Evolutionary conservation across 768 basidiomycete species (phyloP).

Genomic region (Tylopilus intermedius): DNA sequence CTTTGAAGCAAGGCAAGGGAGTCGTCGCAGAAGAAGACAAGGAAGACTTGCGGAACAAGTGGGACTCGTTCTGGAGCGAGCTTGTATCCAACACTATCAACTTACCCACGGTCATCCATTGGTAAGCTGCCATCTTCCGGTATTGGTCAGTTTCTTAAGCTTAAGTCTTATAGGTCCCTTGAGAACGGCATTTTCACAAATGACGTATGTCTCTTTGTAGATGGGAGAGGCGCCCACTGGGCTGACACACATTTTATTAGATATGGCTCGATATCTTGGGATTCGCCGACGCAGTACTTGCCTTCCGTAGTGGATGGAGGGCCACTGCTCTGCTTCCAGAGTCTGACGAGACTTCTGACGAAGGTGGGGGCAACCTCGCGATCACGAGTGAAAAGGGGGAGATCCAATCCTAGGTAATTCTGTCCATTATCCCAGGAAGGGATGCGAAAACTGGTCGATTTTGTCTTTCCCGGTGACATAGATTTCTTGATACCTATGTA

Average conservation of each 20-base stretch:
- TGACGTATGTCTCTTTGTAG: slow-evolving; percentile 41
- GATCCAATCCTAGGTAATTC: slow-evolving; percentile 6
- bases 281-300: slow-evolving; percentile 48
- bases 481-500: not conserved
- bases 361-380: not conserved
- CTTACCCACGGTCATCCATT: slow-evolving; percentile 81
- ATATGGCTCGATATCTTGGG: slow-evolving; percentile 39
- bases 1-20: slow-evolving; percentile 55
- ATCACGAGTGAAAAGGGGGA: slow-evolving; percentile 12
- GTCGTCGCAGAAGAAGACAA: slow-evolving; percentile 44
- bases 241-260: slow-evolving; percentile 24
- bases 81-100: slow-evolving; percentile 68
- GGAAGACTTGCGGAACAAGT: slow-evolving; percentile 51
- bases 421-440: not conserved
- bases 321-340: slow-evolving; percentile 44
- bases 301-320: slow-evolving; percentile 69
- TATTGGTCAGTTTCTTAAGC: not conserved
- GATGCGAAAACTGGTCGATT: not conserved
- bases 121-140: slow-evolving; percentile 41
- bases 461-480: not conserved
- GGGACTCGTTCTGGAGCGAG: slow-evolving; percentile 70
- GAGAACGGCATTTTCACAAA: slow-evolving; percentile 62
- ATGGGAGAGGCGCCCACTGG: not conserved
- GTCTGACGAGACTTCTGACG: not conserved
- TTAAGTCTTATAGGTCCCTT: slow-evolving; percentile 48